Base-by-base conservation (phyloP, 306 rosid species). In the Hippophae gyantsensis region DNA sequence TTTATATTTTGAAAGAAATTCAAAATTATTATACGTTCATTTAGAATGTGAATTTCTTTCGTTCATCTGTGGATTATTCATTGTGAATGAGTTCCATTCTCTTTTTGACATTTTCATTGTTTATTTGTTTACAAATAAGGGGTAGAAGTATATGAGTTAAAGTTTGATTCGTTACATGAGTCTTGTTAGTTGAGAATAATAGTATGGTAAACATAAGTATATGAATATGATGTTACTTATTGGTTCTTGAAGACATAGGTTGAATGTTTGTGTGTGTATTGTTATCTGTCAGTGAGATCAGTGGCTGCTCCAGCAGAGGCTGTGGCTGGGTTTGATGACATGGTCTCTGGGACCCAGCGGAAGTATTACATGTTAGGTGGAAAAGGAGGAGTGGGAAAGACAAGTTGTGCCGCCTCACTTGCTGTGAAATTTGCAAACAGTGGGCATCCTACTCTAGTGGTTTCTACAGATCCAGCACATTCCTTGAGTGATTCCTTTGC, bases 401-500 rank as follows among this genome's bases (percentile, higher is more conserved):
- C 97, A 6, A 89, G 93, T 52, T 92, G 95, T 68, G 95, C 96
- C 50, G 92, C 96, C 57, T 84, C 93, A 44, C 70, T 92, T 63
- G 98, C 98, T 42, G 98, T 92, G 42, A 92, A 83, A 68, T 92
- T 92, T 55, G 96, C 98, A 32, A 88, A 92, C 69, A 88, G 69
- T 61, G 99, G 99, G 56, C 99, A 92, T 52, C 96, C 96, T 41
- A 92, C 99, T 57, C 95, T 92, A 10, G 96, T 92, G 57, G 96
- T 92, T 72, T 92, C 99, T 51, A 92, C 96, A 48, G 99, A 92
- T 78, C 99, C 99, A 1, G 96, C 99, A 10, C 99, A 92, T 77
- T 92, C 96, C 61, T 79, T 88, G 84, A 92, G 99, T 56, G 96
- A 88, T 86, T 92, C 99, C 25, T 88, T 92, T 76, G 99, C 99